Evolutionary conservation across 2,329 filamentous ascomycete species (phyloP).

Genomic region (Huntiella moniliformis): DNA sequence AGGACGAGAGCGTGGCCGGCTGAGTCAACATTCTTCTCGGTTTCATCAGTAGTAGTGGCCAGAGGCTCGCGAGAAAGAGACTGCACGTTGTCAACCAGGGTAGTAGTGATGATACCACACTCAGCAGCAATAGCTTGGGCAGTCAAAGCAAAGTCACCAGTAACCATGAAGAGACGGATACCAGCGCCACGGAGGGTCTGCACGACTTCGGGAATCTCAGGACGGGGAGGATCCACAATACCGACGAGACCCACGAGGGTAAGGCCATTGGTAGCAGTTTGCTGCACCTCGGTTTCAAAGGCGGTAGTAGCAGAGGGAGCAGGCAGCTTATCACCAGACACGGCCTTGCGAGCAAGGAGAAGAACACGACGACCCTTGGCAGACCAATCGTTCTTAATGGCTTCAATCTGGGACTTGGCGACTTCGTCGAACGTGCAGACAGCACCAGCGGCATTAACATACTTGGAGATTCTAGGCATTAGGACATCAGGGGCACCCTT

Average conservation of each 20-base stretch:
- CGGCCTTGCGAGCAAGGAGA: constrained; percentile 68
- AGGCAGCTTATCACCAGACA: constrained; percentile 51
- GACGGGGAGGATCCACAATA: constrained; percentile 91
- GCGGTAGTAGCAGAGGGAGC: constrained; percentile 57
- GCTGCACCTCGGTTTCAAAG: constrained; percentile 76
- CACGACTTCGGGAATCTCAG: constrained; percentile 75
- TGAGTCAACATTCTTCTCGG: constrained; percentile 12
- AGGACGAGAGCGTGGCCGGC: constrained; percentile 37
- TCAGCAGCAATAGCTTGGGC: constrained; percentile 74
- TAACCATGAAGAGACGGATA: constrained; percentile 94
- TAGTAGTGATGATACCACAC: constrained; percentile 56
- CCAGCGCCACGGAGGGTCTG: constrained; percentile 78
- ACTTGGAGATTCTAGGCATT: constrained; percentile 67
- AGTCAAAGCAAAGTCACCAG: constrained; percentile 65
- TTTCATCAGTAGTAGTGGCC: constrained; percentile 34
- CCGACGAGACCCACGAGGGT: constrained; percentile 84
- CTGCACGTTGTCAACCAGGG: constrained; percentile 32
- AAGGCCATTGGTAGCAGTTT: constrained; percentile 59
- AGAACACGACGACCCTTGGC: constrained; percentile 88
- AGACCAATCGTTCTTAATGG: constrained; percentile 75
- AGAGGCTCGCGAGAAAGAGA: constrained; percentile 38
- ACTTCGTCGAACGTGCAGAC: constrained; percentile 52
- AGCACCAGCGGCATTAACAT: constrained; percentile 62
- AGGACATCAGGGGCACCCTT: constrained; percentile 96
- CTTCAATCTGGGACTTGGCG: constrained; percentile 49